Evolutionary conservation across 805 yeast species (phyloP), one percentile per base, ranked within the genome.

Genomic region (Barnettozyma pratensis): DNA sequence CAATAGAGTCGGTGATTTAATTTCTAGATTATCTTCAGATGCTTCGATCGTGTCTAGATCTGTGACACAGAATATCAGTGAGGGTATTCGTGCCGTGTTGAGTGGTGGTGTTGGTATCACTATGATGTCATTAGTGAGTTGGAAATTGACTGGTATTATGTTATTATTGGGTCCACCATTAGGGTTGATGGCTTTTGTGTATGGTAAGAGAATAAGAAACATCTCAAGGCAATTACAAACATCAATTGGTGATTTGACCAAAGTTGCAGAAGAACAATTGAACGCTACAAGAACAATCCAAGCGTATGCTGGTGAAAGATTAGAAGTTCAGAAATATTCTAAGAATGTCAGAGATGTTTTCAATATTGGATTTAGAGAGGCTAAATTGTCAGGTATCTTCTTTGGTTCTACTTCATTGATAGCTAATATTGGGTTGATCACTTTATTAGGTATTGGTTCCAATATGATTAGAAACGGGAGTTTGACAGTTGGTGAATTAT

Each of bases 211-310:
- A 54, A 85, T 92, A 40, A 82, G 95, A 54, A 72, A 72, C 42
- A 72, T 92, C 26, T 85, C 96, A 2, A 77, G 85, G 49, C 76
- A 77, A 43, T 80, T 91, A 41, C 98, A 92, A 66, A 85, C 83
- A 48, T 87, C 89, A 45, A 75, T 92, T 47, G 98, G 98, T 40
- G 77, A 76, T 7, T 72, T 94, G 60, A 88, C 97, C 1, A 88
- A 89, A 61, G 95, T 87, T 9, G 83, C 96, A 7, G 98, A 92
- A 60, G 97, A 92, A 59, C 91, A 94, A 55, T 76, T 92, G 53
- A 83, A 81, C 55, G 94, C 94, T 31, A 77, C 90, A 27, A 81
- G 80, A 57, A 90, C 97, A 0, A 90, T 95, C 45, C 97, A 92
- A 66, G 78, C 94, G 27, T 92, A 90, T 67, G 89, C 89, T 32